Evolutionary conservation across 2,329 filamentous ascomycete species (phyloP).

Genomic region (Penicillium sp.): DNA sequence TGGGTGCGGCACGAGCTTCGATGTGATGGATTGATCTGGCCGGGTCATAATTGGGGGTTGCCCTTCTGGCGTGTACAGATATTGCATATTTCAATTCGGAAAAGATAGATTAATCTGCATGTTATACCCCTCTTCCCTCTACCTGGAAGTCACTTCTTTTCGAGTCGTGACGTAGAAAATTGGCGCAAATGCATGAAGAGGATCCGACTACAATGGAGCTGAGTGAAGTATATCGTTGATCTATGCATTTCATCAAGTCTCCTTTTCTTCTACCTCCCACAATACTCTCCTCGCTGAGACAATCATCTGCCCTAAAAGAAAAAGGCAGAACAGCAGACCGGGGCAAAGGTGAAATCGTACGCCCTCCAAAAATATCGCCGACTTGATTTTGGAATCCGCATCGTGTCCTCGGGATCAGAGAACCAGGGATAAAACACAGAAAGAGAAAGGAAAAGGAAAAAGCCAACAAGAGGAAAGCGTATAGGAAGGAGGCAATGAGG

Average conservation of each 20-base stretch:
- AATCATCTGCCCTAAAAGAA: constrained; percentile 14
- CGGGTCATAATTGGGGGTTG: not conserved
- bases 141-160: not conserved
- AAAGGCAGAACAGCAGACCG: constrained; percentile 19
- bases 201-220: not conserved
- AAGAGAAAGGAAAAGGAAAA: constrained; percentile 10
- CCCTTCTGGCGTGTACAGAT: constrained; percentile 19
- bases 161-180: too few species aligned
- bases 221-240: constrained; percentile 14
- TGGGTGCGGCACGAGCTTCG: constrained; percentile 92
- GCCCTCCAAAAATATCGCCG: constrained; percentile 26
- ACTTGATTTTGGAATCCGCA: constrained; percentile 21
- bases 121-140: constrained; percentile 26
- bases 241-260: constrained; percentile 30
- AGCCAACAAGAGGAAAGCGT: constrained; percentile 14
- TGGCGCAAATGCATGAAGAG: too few species aligned
- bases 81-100: constrained; percentile 12
- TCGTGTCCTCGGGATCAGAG: constrained; percentile 12
- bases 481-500: constrained; percentile 18
- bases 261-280: constrained; percentile 23
- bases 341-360: constrained; percentile 25
- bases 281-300: constrained; percentile 15
- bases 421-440: constrained; percentile 14
- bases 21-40: constrained; percentile 10
- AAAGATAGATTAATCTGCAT: constrained; percentile 26